phyloP scores from a whole-genome alignment of 1,284 basidiomycete genomes.

The Leucoagaricus sp. region DNA sequence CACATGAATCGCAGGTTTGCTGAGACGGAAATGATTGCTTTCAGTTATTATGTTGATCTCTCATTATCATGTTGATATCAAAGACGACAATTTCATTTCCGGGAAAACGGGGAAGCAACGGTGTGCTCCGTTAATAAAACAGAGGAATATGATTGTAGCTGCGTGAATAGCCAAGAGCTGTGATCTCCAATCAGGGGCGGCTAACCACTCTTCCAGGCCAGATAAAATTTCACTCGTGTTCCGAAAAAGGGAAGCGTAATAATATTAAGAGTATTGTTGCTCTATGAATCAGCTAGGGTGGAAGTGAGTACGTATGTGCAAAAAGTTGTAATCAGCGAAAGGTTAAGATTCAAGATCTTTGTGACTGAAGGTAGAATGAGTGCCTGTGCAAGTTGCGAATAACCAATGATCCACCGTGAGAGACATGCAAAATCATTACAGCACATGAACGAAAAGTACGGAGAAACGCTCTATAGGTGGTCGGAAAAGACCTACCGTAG shows the following conservation, averaged over 20 bases:
- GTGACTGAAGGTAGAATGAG: not conserved
- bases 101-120: conserved; percentile 45
- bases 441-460: not conserved
- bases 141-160: not conserved
- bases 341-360: not conserved
- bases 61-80: conserved; percentile 48
- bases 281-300: not conserved
- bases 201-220: not conserved
- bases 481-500: not conserved
- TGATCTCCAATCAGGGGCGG: not conserved
- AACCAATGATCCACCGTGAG: not conserved
- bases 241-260: not conserved
- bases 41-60: conserved; percentile 48
- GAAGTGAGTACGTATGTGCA: not conserved
- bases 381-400: not conserved
- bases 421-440: not conserved
- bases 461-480: not conserved
- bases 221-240: not conserved
- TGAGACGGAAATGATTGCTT: conserved; percentile 48
- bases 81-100: conserved; percentile 49
- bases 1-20: conserved; percentile 34
- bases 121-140: conserved; percentile 38
- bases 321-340: not conserved
- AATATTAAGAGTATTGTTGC: not conserved
- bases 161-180: not conserved